phyloP scores from a whole-genome alignment of 164 flowering plant genomes.

The Saururus chinensis region DNA sequence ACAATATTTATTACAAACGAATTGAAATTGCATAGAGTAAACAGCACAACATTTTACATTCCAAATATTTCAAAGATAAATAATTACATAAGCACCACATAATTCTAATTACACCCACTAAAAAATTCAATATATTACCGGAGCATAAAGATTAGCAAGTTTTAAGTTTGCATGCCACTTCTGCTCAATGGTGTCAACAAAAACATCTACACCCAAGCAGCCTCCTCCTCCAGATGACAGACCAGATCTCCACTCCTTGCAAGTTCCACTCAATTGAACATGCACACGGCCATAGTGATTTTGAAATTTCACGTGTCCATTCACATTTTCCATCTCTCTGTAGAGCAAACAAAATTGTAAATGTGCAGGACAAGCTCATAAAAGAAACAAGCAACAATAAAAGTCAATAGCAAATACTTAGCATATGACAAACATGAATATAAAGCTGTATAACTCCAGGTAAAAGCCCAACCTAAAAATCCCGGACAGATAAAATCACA shows the following conservation, averaged over 20 bases:
- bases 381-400: background rate
- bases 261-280: constrained; percentile 72
- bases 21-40: background rate
- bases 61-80: background rate
- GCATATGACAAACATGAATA: too few species aligned
- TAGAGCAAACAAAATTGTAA: constrained; percentile 2
- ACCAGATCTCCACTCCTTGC: constrained; percentile 84
- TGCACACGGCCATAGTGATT: constrained; percentile 81
- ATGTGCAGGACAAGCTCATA: background rate
- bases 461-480: too few species aligned
- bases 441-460: too few species aligned
- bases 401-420: too few species aligned
- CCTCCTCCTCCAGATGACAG: constrained; percentile 67
- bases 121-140: constrained; percentile 46
- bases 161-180: constrained; percentile 92
- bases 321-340: constrained; percentile 86
- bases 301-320: constrained; percentile 79
- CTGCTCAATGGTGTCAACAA: constrained; percentile 77
- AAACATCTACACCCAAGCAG: constrained; percentile 81
- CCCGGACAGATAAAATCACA: too few species aligned
- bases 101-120: background rate
- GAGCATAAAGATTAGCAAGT: constrained; percentile 69
- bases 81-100: background rate
- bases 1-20: background rate
- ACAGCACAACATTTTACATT: background rate